Percentiles rank a stretch among this genome's conserved stretches.
These are phyloP conservation scores for Chrysoporthe austroafricana DNA, from an alignment of 2,329 filamentous ascomycete genomes.

Conservation along the genomic window DNA sequence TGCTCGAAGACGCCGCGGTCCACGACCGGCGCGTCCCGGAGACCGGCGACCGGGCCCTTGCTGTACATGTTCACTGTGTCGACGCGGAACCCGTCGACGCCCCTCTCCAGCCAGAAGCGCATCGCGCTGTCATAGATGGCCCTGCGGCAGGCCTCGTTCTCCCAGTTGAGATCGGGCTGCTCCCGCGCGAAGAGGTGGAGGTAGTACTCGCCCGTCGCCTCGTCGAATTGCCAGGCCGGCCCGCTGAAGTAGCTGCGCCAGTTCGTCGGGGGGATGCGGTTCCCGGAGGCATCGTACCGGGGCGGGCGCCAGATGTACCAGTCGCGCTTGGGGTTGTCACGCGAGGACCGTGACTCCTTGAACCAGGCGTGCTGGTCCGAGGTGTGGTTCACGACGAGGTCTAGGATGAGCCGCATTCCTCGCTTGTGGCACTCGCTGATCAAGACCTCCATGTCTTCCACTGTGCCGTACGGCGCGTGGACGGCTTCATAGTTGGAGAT, in stretches of 20 bases:
- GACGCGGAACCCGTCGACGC: slow-evolving; percentile 75
- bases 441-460: slow-evolving; percentile 66
- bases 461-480: slow-evolving; percentile 64
- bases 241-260: slow-evolving; percentile 68
- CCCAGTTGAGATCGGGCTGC: slow-evolving; percentile 88
- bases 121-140: slow-evolving; percentile 74
- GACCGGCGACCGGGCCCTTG: slow-evolving; percentile 54
- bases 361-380: slow-evolving; percentile 75
- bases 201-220: slow-evolving; percentile 74
- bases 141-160: slow-evolving; percentile 66
- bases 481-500: slow-evolving; percentile 67
- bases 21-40: slow-evolving; percentile 61
- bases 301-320: slow-evolving; percentile 64
- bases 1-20: slow-evolving; percentile 53
- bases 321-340: slow-evolving; percentile 65
- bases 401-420: slow-evolving; percentile 72
- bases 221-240: slow-evolving; percentile 72
- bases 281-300: slow-evolving; percentile 55
- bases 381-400: slow-evolving; percentile 80
- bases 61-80: slow-evolving; percentile 74
- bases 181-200: slow-evolving; percentile 75
- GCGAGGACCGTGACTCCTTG: slow-evolving; percentile 64
- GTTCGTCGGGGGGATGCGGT: slow-evolving; percentile 73
- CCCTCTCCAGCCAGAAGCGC: slow-evolving; percentile 78
- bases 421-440: slow-evolving; percentile 63